Conservation (phyloP, 805 yeast genomes). For the Metschnikowia proteae region DNA sequence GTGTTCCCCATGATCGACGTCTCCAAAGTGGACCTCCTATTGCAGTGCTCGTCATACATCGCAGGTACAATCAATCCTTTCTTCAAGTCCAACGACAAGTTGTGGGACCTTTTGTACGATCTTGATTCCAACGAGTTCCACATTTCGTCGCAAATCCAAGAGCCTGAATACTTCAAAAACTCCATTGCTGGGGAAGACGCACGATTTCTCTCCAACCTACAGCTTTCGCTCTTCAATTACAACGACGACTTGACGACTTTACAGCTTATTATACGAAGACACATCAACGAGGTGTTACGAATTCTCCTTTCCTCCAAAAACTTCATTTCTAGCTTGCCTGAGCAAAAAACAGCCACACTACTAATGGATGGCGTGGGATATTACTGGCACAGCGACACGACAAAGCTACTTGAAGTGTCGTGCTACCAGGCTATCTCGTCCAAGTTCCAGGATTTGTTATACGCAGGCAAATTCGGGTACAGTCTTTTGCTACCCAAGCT, state of each 20-base stretch:
- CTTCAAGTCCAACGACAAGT: conserved; percentile 48
- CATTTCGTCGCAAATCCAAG: conserved; percentile 23
- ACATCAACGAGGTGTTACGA: conserved; percentile 40
- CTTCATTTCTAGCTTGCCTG: conserved; percentile 22
- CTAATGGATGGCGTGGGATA: conserved; percentile 42
- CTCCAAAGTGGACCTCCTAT: conserved; percentile 49
- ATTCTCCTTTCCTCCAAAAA: conserved; percentile 37
- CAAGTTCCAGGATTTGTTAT: conserved; percentile 33
- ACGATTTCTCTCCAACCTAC: conserved; percentile 39
- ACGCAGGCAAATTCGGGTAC: conserved; percentile 29
- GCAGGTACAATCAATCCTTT: conserved; percentile 70
- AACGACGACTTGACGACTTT: conserved; percentile 46
- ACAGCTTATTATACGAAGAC: conserved; percentile 42
- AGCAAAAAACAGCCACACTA: conserved; percentile 21
- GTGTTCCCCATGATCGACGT: conserved; percentile 61
- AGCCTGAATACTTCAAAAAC: conserved; percentile 23
- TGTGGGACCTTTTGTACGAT: conserved; percentile 63
- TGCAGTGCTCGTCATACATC: conserved; percentile 40
- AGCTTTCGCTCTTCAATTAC: conserved; percentile 40
- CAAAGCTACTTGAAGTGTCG: conserved; percentile 37
- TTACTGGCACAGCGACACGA: conserved; percentile 41
- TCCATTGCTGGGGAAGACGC: conserved; percentile 46
- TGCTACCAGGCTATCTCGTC: conserved; percentile 38
- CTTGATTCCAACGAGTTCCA: conserved; percentile 48
- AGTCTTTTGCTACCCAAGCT: conserved; percentile 33